Conservation (phyloP, 192 early-diverging fungal species). For the Phlyctochytrium planicorne region DNA sequence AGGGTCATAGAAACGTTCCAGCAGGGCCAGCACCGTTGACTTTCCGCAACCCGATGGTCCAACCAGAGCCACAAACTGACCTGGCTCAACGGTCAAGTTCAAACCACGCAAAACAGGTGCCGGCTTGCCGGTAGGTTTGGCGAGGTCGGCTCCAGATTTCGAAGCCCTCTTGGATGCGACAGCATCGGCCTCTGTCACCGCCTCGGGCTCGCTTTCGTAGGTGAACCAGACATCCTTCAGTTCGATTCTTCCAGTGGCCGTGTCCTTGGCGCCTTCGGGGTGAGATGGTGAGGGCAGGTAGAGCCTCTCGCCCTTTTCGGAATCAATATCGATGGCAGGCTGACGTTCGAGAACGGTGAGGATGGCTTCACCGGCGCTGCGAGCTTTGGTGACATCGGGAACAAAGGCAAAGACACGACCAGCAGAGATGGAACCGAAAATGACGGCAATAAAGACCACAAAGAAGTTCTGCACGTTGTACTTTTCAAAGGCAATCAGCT, state of each 20-base stretch:
- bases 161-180: neutral
- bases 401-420: slow-evolving; percentile 44
- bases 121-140: slow-evolving; percentile 72
- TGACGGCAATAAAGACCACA: slow-evolving; percentile 49
- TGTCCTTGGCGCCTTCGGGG: slow-evolving; percentile 8
- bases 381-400: slow-evolving; percentile 51
- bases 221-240: slow-evolving; percentile 44
- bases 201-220: slow-evolving; percentile 10
- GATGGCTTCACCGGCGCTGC: slow-evolving; percentile 40
- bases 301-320: slow-evolving; percentile 36
- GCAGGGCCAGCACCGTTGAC: slow-evolving; percentile 57
- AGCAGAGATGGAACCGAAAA: slow-evolving; percentile 45
- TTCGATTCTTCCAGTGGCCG: slow-evolving; percentile 39
- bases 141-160: slow-evolving; percentile 22
- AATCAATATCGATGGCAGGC: slow-evolving; percentile 54
- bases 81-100: slow-evolving; percentile 54
- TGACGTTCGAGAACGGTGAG: slow-evolving; percentile 38
- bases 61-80: slow-evolving; percentile 64
- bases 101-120: slow-evolving; percentile 54
- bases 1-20: slow-evolving; percentile 76
- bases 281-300: neutral
- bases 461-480: slow-evolving; percentile 49
- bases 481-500: slow-evolving; percentile 35
- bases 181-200: neutral
- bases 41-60: slow-evolving; percentile 79